Conservation (phyloP, 2,329 filamentous ascomycete species). For the Pyricularia grisea region DNA sequence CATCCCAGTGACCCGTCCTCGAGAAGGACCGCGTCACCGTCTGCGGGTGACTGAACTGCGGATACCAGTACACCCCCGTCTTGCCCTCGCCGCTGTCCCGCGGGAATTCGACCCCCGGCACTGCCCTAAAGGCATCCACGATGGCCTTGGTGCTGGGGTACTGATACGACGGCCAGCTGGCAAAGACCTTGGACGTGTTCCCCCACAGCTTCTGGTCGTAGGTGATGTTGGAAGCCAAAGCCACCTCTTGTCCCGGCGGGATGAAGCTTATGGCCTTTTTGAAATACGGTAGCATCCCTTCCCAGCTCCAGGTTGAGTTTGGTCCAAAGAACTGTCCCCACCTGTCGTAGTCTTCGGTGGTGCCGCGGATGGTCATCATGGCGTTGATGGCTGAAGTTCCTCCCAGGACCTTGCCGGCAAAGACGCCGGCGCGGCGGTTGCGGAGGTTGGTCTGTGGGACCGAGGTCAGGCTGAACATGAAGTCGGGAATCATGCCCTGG, state of each 20-base stretch:
- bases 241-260: conserved; percentile 9
- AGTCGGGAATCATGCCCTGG: conserved; percentile 9
- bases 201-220: conserved; percentile 25
- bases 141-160: conserved; percentile 20
- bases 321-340: conserved; percentile 22
- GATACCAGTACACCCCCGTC: conserved; percentile 31
- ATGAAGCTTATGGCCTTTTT: conserved; percentile 18
- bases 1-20: conserved; percentile 24
- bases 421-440: conserved; percentile 14
- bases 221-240: conserved; percentile 19
- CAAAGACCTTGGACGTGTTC: conserved; percentile 22
- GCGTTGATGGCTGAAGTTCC: conserved; percentile 27
- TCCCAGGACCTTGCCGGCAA: conserved; percentile 21
- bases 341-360: conserved; percentile 22
- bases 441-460: conserved; percentile 18
- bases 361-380: conserved; percentile 22
- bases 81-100: conserved; percentile 27
- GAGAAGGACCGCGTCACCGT: conserved; percentile 27
- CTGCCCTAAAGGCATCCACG: conserved; percentile 23
- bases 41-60: conserved; percentile 28
- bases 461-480: conserved; percentile 17
- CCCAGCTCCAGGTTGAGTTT: conserved; percentile 12
- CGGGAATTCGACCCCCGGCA: conserved; percentile 28
- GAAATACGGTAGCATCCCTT: conserved; percentile 20
- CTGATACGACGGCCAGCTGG: conserved; percentile 25